Evolutionary conservation across 495 filamentous ascomycete genomes (phyloP).

Genomic region (Cercophora sp.): DNA sequence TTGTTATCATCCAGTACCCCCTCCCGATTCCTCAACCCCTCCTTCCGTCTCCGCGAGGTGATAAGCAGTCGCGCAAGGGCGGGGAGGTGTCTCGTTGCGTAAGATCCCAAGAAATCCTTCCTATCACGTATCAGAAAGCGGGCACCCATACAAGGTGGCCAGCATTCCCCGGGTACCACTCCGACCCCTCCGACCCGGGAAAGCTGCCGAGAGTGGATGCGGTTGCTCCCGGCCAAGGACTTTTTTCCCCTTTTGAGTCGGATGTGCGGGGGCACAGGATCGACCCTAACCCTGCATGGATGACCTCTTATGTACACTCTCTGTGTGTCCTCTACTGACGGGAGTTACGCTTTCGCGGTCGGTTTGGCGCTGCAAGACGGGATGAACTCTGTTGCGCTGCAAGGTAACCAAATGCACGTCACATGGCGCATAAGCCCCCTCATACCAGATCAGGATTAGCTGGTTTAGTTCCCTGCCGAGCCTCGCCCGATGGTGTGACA

Average conservation of each 20-base stretch:
- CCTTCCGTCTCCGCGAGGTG: constrained; percentile 6
- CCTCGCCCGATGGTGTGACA: constrained; percentile 11
- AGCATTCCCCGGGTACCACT: background rate
- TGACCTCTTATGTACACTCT: too few species aligned
- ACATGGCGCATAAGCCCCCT: too few species aligned
- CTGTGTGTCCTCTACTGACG: too few species aligned
- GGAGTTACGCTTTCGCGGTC: too few species aligned
- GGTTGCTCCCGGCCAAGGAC: constrained; percentile 11
- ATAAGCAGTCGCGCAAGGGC: constrained; percentile 15
- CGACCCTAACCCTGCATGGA: constrained; percentile 15
- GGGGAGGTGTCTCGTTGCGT: constrained; percentile 1
- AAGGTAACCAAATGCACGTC: too few species aligned
- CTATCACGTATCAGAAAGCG: too few species aligned
- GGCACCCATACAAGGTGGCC: too few species aligned
- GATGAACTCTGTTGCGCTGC: too few species aligned
- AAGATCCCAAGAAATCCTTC: background rate
- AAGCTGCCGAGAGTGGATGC: constrained; percentile 3
- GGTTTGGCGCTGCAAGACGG: too few species aligned
- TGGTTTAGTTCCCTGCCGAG: constrained; percentile 8
- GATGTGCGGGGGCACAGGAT: background rate
- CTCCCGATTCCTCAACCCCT: constrained; percentile 15
- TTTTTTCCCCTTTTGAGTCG: constrained; percentile 21
- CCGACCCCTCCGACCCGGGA: background rate
- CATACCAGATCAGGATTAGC: too few species aligned
- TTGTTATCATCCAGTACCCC: constrained; percentile 3